Evolutionary conservation across 2,329 filamentous ascomycete species (phyloP).

Genomic region (Monilinia polystroma): DNA sequence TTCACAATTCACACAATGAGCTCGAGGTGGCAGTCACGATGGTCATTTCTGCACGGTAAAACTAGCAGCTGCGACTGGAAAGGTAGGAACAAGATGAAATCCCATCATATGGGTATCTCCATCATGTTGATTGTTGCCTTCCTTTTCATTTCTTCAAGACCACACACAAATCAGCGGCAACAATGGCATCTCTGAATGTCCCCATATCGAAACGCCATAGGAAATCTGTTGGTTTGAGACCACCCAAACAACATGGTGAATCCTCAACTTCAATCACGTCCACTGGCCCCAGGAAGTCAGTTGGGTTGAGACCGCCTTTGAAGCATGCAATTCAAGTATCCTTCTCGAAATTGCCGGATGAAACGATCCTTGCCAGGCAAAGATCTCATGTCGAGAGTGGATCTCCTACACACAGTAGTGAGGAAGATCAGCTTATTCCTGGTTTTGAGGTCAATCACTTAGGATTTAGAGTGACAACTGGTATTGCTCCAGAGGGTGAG

Average conservation of each 20-base stretch:
- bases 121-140: not conserved
- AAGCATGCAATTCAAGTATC: slow-evolving; percentile 13
- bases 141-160: not conserved
- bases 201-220: not conserved
- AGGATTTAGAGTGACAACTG: slow-evolving; percentile 38
- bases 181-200: not conserved
- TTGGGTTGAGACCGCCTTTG: slow-evolving; percentile 4
- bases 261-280: not conserved
- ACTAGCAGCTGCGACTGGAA: not conserved
- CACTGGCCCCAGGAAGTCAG: not conserved
- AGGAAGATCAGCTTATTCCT: slow-evolving; percentile 13
- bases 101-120: too few relatives aligned
- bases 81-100: not conserved
- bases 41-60: not conserved
- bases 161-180: not conserved
- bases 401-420: not conserved
- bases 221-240: not conserved
- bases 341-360: slow-evolving; percentile 8
- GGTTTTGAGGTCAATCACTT: slow-evolving; percentile 26
- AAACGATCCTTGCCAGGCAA: not conserved
- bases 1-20: not conserved
- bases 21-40: slow-evolving; percentile 1
- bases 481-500: slow-evolving; percentile 57
- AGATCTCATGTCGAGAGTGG: not conserved
- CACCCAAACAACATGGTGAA: not conserved